Base-by-base conservation (phyloP, 768 basidiomycete species). In the Trametes cinnabarina region DNA sequence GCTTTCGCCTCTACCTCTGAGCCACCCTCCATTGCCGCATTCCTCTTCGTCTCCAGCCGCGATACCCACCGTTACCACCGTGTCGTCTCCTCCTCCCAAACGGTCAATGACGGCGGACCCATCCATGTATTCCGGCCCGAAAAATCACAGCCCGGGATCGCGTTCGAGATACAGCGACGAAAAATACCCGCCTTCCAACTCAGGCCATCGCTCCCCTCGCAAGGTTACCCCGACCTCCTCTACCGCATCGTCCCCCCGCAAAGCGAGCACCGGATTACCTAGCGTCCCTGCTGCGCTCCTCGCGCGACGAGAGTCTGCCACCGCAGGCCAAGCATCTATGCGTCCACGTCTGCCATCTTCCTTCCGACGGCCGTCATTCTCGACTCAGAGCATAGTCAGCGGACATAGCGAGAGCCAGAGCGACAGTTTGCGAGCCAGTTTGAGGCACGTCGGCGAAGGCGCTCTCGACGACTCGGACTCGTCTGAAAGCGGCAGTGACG, bases 391-490 rank as follows among this genome's bases (percentile, higher is more conserved):
- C 30, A 53, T 68, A 14, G 71, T 79, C 28, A 76, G 73, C 48
- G 49, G 62, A 0, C 68, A 65, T 32, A 72, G 70, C 49, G 74
- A 75, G 32, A 73, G 63, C 44, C 68, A 69, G 3, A 74, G 69
- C 41, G 68, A 55, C 3, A 70, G 71, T n/a, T 64, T 55, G 10
- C 49, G 54, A 4, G 48, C 47, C 10, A 88, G 81, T 57, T 72
- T 82, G 30, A 75, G 82, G 1, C 84, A 90, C 64, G 82, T 86
- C 11, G 90, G 90, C 4, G 90, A 91, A 65, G 88, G 90, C 25
- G 87, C 86, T 1, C 71, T 92, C 3, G 86, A 88, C 57, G 88
- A 90, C 65, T 90, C 88, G 0, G 89, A 90, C 72, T 88, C 88
- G 1, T 81, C 80, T 1, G 79, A 73, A 5, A 58, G 51, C 12